These are phyloP conservation scores for Gigaspora rosea DNA, from an alignment of 192 early-diverging fungal genomes.

Conservation along the genomic window DNA sequence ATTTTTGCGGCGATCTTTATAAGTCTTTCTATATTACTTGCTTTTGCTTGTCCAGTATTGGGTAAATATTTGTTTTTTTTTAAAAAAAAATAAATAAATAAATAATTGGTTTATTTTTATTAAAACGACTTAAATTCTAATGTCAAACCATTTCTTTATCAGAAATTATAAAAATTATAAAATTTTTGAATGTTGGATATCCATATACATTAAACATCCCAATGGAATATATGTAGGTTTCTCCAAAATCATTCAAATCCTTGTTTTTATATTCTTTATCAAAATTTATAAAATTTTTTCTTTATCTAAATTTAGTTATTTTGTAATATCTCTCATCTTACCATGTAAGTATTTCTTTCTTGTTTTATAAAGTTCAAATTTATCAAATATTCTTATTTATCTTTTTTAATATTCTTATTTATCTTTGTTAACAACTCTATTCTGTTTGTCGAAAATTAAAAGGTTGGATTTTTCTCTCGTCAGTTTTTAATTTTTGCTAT, in stretches of 20 bases:
- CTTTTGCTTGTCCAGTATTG: background rate
- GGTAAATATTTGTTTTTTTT: background rate
- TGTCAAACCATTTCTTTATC: background rate
- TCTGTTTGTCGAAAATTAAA: background rate
- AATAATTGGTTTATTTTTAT: background rate
- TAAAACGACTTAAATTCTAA: background rate
- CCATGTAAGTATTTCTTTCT: background rate
- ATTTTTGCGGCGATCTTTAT: background rate
- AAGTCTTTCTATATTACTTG: background rate
- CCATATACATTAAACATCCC: background rate
- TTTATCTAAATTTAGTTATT: background rate
- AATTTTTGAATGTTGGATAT: background rate
- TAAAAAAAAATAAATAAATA: background rate
- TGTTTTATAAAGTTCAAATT: background rate
- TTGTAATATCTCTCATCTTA: background rate
- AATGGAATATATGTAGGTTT: background rate
- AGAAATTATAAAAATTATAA: background rate
- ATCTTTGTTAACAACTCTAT: background rate
- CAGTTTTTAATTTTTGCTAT: background rate
- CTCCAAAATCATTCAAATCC: background rate
- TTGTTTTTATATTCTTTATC: background rate
- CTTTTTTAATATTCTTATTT: background rate
- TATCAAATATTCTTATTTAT: background rate
- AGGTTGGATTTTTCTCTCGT: background rate
- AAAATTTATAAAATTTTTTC: background rate